These are phyloP conservation scores for Colletotrichum magnum DNA, from an alignment of 2,329 filamentous ascomycete species.

Conservation along the genomic window DNA sequence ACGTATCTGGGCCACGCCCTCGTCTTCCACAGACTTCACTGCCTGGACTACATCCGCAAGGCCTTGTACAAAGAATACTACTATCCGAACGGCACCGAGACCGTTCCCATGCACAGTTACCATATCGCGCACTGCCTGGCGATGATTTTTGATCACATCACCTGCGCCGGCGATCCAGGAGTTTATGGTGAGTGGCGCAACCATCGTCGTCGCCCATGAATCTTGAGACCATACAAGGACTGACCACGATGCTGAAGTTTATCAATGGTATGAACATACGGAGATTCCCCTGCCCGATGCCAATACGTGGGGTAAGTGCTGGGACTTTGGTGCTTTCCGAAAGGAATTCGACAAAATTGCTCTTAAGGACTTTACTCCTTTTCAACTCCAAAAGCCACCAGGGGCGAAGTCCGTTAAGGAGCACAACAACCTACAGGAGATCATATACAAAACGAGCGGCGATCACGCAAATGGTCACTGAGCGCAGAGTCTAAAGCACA, in stretches of 20 bases:
- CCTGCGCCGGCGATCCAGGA: constrained; percentile 24
- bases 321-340: constrained; percentile 18
- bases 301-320: constrained; percentile 31
- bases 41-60: constrained; percentile 29
- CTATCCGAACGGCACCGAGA: constrained; percentile 26
- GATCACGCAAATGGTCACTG: background rate
- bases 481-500: no score
- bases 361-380: constrained; percentile 18
- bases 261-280: constrained; percentile 27
- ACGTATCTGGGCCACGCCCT: constrained; percentile 22
- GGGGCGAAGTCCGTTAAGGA: constrained; percentile 16
- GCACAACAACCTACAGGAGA: constrained; percentile 28
- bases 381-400: constrained; percentile 13
- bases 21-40: constrained; percentile 26
- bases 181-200: constrained; percentile 18
- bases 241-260: background rate
- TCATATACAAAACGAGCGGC: constrained; percentile 12
- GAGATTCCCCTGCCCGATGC: constrained; percentile 25
- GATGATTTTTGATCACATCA: constrained; percentile 24
- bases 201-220: background rate
- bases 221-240: background rate
- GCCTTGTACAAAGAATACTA: constrained; percentile 28
- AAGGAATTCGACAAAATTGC: constrained; percentile 20
- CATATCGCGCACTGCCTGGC: constrained; percentile 27
- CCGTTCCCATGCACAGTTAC: constrained; percentile 21